phyloP scores from a whole-genome alignment of 331 rosid species.

The Quercus lobata region DNA sequence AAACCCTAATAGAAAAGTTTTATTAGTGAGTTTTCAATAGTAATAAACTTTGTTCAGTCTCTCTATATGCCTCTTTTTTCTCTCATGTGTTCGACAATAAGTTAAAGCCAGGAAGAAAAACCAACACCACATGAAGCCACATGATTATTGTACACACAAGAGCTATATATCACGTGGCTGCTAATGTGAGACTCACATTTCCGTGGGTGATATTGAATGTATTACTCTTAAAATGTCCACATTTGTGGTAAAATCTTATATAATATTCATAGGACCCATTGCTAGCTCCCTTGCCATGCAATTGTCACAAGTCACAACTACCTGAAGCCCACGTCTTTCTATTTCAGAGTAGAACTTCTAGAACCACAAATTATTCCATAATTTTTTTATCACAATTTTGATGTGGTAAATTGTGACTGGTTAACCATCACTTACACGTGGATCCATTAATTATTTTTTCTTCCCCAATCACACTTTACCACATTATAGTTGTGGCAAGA shows the following conservation, averaged over 20 bases:
- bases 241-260: no score
- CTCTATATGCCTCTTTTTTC: neutral
- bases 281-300: neutral
- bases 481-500: no score
- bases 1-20: neutral
- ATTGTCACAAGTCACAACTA: neutral
- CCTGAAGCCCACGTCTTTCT: neutral
- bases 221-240: neutral
- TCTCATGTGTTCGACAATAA: neutral
- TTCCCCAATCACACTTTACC: no score
- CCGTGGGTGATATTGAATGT: neutral
- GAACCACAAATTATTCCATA: no score
- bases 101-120: neutral
- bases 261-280: neutral
- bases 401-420: fast-evolving
- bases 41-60: neutral
- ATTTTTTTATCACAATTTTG: no score
- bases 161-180: neutral
- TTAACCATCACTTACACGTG: no score
- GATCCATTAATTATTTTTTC: no score
- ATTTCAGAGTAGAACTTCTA: no score
- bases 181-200: neutral
- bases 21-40: no score
- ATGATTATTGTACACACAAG: neutral
- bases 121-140: neutral